Conservation (phyloP, 1,284 basidiomycete species). For the Pseudozyma sp. region DNA sequence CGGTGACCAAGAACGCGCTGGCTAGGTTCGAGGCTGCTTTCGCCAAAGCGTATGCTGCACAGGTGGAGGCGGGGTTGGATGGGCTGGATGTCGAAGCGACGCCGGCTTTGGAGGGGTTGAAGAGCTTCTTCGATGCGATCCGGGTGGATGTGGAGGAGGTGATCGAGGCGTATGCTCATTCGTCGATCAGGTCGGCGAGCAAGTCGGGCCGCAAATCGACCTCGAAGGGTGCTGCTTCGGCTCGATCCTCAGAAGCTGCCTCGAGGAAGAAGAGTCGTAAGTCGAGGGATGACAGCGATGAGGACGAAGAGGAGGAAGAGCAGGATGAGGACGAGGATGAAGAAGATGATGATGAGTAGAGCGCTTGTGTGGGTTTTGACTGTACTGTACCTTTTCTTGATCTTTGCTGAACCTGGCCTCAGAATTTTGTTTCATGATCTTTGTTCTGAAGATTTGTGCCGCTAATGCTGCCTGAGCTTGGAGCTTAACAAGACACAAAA, state of each 20-base stretch:
- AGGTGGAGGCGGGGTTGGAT: constrained; percentile 31
- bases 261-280: constrained; percentile 21
- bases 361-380: background rate
- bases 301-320: constrained; percentile 24
- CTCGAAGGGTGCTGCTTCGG: constrained; percentile 14
- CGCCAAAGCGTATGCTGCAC: constrained; percentile 51
- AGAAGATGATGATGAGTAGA: constrained; percentile 42
- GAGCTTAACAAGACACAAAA: constrained; percentile 7
- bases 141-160: constrained; percentile 25
- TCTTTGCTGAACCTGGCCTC: background rate
- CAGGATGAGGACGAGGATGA: constrained; percentile 33
- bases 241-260: constrained; percentile 20
- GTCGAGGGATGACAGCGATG: constrained; percentile 17
- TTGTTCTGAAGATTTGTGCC: background rate
- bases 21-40: constrained; percentile 75
- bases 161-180: constrained; percentile 20
- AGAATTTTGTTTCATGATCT: background rate
- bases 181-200: constrained; percentile 17
- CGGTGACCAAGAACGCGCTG: constrained; percentile 78
- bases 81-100: constrained; percentile 25
- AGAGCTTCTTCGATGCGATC: constrained; percentile 36
- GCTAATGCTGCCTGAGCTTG: too few relatives aligned
- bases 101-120: constrained; percentile 19
- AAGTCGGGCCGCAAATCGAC: constrained; percentile 36
- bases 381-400: constrained; percentile 2